Conservation (phyloP, 257 asterid species). For the Paraleonurus japonicus region DNA sequence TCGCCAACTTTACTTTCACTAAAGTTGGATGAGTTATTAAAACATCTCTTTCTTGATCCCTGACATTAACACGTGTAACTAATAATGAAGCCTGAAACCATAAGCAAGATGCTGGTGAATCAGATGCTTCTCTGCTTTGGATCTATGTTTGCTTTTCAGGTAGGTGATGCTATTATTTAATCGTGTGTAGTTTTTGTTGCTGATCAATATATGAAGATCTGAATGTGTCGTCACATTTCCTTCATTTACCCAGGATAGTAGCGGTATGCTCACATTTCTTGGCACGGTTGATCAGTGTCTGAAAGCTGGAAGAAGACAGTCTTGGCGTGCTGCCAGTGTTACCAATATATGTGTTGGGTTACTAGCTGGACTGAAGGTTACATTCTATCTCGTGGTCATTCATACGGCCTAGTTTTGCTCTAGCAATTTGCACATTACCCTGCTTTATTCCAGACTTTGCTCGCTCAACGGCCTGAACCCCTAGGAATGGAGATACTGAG, state of each 20-base stretch:
- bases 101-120: slow-evolving; percentile 92
- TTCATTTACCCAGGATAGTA: slow-evolving; percentile 75
- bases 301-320: slow-evolving; percentile 81
- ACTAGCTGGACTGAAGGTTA: slow-evolving; percentile 93
- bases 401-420: slow-evolving; percentile 14
- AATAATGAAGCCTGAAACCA: slow-evolving; percentile 84
- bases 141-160: slow-evolving; percentile 92
- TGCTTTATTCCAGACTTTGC: slow-evolving; percentile 62
- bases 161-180: slow-evolving; percentile 36
- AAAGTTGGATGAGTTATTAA: slow-evolving; percentile 10
- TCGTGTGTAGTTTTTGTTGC: slow-evolving; percentile 25
- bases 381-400: slow-evolving; percentile 21
- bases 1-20: slow-evolving; percentile 10
- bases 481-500: slow-evolving; percentile 70
- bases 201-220: slow-evolving; percentile 26
- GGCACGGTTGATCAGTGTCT: slow-evolving; percentile 80
- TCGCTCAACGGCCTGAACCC: slow-evolving; percentile 84
- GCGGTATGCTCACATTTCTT: slow-evolving; percentile 85
- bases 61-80: slow-evolving; percentile 27
- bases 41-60: slow-evolving; percentile 9
- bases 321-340: slow-evolving; percentile 79
- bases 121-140: slow-evolving; percentile 99
- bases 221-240: slow-evolving; percentile 30
- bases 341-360: slow-evolving; percentile 97
- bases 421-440: slow-evolving; percentile 25